Conservation (phyloP, 2,329 filamentous ascomycete genomes). For the Neofusicoccum kwambonambiense region DNA sequence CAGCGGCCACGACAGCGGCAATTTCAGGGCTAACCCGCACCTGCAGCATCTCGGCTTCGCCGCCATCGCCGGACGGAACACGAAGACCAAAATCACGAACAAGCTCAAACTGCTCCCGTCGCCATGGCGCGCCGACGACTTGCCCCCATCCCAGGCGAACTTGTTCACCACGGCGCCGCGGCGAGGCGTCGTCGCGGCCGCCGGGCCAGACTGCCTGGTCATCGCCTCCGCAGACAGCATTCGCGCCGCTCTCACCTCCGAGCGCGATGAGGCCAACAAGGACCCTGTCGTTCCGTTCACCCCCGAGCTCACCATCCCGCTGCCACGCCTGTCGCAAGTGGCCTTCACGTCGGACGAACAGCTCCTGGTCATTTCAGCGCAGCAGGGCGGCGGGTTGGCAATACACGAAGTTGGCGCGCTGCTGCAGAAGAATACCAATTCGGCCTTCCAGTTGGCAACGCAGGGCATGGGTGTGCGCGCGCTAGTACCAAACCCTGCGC, state of each 20-base stretch:
- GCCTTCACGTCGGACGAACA: constrained; percentile 88
- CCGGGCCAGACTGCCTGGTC: constrained; percentile 86
- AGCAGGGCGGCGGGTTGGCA: constrained; percentile 75
- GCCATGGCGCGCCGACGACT: constrained; percentile 67
- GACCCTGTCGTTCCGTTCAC: constrained; percentile 66
- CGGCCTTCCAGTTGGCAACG: constrained; percentile 74
- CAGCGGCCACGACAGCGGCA: constrained; percentile 14
- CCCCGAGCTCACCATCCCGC: constrained; percentile 69
- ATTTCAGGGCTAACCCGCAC: constrained; percentile 12
- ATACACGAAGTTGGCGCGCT: constrained; percentile 76
- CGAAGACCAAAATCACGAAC: constrained; percentile 52
- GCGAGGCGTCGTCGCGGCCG: constrained; percentile 77
- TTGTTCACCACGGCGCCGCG: constrained; percentile 80
- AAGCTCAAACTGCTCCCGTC: constrained; percentile 77
- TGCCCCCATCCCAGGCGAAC: constrained; percentile 75
- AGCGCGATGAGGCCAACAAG: constrained; percentile 61
- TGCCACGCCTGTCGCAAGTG: constrained; percentile 81
- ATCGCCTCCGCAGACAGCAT: constrained; percentile 84
- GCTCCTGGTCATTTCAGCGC: constrained; percentile 78
- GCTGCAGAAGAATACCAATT: constrained; percentile 62
- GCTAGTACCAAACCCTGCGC: constrained; percentile 76
- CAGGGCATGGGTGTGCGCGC: constrained; percentile 71
- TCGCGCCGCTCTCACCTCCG: constrained; percentile 83
- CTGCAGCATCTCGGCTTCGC: constrained; percentile 67
- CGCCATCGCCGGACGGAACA: constrained; percentile 37